Evolutionary conservation across 257 asterid species (phyloP).

Genomic region (Plantago elongata): DNA sequence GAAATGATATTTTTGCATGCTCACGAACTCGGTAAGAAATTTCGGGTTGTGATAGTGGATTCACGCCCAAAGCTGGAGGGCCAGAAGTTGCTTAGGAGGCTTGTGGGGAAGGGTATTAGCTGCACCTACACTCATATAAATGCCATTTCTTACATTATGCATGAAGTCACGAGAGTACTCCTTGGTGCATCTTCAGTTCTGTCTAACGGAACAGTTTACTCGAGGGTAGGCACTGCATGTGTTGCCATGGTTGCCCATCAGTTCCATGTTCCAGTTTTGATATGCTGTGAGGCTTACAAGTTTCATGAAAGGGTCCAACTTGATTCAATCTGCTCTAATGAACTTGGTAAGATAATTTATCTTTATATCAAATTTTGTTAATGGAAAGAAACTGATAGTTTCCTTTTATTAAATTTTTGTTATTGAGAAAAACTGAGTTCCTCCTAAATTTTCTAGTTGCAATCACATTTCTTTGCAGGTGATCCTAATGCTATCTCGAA

Average conservation of each 20-base stretch:
- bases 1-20: conserved; percentile 77
- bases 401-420: not conserved
- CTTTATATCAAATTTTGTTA: not conserved
- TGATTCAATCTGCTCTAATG: conserved; percentile 88
- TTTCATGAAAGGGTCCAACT: conserved; percentile 94
- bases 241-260: conserved; percentile 96
- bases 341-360: conserved; percentile 57
- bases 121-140: conserved; percentile 84
- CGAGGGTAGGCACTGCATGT: conserved; percentile 91
- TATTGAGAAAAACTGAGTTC: conserved; percentile 6
- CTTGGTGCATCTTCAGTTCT: conserved; percentile 83
- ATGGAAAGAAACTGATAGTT: conserved; percentile 1
- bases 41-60: conserved; percentile 77
- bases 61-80: conserved; percentile 94
- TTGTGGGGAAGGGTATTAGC: conserved; percentile 68
- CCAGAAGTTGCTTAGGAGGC: conserved; percentile 66
- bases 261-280: conserved; percentile 66
- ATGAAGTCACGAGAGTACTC: conserved; percentile 70
- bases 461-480: conserved; percentile 26
- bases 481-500: conserved; percentile 67
- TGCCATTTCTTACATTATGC: conserved; percentile 83
- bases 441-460: conserved; percentile 20
- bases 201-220: conserved; percentile 86
- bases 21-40: conserved; percentile 75
- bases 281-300: conserved; percentile 91